phyloP scores from a whole-genome alignment of 192 early-diverging fungal genomes.

The Entrophospora sp. region DNA sequence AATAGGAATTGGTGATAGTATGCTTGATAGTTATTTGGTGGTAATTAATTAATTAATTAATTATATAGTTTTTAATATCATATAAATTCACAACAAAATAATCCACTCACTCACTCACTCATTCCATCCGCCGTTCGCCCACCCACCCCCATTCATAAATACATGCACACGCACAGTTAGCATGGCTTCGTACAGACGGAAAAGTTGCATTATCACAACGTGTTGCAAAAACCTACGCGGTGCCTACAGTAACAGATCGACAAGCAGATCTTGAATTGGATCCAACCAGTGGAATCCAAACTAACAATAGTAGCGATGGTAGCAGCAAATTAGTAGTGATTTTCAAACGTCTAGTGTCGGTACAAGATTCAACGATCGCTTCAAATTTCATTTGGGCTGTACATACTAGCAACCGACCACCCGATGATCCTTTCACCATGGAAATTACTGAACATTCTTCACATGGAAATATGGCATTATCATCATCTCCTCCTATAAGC shows the following conservation, averaged over 20 bases:
- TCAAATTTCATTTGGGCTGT: background rate
- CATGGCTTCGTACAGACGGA: background rate
- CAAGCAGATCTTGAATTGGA: slow-evolving; percentile 2
- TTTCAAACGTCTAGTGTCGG: background rate
- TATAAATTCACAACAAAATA: background rate
- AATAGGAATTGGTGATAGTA: slow-evolving; percentile 2
- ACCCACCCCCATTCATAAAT: too few species aligned
- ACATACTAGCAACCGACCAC: background rate
- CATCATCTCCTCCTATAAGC: too few species aligned
- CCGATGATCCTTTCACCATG: background rate
- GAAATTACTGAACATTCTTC: background rate
- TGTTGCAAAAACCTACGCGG: background rate
- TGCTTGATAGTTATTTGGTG: slow-evolving; percentile 11
- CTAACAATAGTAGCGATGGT: too few species aligned
- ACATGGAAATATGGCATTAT: background rate
- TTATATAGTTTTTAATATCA: background rate
- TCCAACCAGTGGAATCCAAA: background rate
- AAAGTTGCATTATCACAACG: slow-evolving; percentile 2
- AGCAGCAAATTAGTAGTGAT: background rate
- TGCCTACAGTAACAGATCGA: background rate
- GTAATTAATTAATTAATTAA: background rate
- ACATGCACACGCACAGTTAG: too few species aligned
- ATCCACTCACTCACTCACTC: too few species aligned
- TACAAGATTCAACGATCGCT: background rate
- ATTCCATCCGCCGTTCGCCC: too few species aligned